Evolutionary conservation across 2,329 filamentous ascomycete species (phyloP).

Genomic region (Aspergillus fumigatiaffinis): DNA sequence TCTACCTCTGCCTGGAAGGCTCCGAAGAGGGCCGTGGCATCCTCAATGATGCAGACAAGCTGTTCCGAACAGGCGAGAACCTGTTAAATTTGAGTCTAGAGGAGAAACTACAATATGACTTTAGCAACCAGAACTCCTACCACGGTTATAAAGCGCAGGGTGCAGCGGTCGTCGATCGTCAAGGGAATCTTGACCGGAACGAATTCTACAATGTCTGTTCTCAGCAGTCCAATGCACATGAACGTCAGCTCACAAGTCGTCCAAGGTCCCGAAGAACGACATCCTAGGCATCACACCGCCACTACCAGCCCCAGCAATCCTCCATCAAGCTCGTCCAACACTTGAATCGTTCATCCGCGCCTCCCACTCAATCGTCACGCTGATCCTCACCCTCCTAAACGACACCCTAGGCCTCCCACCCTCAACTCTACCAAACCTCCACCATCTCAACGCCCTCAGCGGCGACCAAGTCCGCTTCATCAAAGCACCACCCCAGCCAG

Average conservation of each 20-base stretch:
- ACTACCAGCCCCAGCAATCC: slow-evolving; percentile 42
- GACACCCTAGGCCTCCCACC: slow-evolving; percentile 40
- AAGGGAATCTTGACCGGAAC: slow-evolving; percentile 49
- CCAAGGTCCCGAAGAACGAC: slow-evolving; percentile 51
- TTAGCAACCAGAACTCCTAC: slow-evolving; percentile 48
- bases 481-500: slow-evolving; percentile 46
- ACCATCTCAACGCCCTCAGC: slow-evolving; percentile 40
- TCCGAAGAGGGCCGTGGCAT: slow-evolving; percentile 37
- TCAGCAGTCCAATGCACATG: background rate
- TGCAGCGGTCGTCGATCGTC: slow-evolving; percentile 43
- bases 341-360: slow-evolving; percentile 44
- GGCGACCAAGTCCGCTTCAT: slow-evolving; percentile 55
- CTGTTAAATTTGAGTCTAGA: slow-evolving; percentile 48
- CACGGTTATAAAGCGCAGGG: slow-evolving; percentile 53
- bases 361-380: slow-evolving; percentile 44
- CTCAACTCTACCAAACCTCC: slow-evolving; percentile 44
- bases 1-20: slow-evolving; percentile 51
- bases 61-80: slow-evolving; percentile 45
- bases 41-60: slow-evolving; percentile 40
- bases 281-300: slow-evolving; percentile 39
- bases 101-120: slow-evolving; percentile 55
- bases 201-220: slow-evolving; percentile 52
- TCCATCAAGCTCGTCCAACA: slow-evolving; percentile 33
- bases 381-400: slow-evolving; percentile 46
- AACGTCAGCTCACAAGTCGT: background rate